These are phyloP conservation scores for Apiospora koreana DNA, from an alignment of 2,329 filamentous ascomycete species.

Conservation along the genomic window DNA sequence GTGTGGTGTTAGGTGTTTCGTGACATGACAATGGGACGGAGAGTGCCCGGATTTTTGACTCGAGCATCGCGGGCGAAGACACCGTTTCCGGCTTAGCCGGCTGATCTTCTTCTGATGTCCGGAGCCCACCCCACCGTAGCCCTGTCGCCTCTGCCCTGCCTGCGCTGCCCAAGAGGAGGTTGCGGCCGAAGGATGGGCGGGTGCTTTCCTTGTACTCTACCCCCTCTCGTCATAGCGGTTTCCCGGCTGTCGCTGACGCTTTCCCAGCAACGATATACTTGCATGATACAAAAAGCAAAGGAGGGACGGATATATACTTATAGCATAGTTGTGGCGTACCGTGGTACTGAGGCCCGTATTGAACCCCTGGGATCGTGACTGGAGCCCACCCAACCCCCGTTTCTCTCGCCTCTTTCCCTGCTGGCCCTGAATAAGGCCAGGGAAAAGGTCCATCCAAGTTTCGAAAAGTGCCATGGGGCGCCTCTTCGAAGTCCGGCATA, in stretches of 20 bases:
- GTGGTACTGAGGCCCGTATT: neutral
- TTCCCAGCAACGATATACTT: neutral
- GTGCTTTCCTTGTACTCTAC: neutral
- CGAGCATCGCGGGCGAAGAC: slow-evolving; percentile 1
- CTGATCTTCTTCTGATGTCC: neutral
- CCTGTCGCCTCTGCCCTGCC: neutral
- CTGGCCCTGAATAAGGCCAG: neutral
- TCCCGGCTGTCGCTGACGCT: neutral
- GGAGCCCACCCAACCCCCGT: neutral
- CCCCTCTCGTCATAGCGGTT: neutral
- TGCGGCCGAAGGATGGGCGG: neutral
- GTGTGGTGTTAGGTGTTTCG: neutral
- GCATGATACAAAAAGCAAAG: neutral
- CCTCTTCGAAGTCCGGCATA: neutral
- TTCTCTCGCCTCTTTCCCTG: neutral
- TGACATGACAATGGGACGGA: slow-evolving; percentile 5
- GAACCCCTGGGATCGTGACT: neutral
- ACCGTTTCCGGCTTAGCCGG: neutral
- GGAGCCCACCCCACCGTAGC: neutral
- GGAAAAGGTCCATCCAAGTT: neutral
- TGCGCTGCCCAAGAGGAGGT: neutral
- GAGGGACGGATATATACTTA: neutral
- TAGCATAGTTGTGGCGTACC: neutral
- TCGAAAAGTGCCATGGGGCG: neutral
- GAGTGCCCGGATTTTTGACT: slow-evolving; percentile 2